Conservation (phyloP, 805 yeast species). For the Ogataea thermomethanolica region DNA sequence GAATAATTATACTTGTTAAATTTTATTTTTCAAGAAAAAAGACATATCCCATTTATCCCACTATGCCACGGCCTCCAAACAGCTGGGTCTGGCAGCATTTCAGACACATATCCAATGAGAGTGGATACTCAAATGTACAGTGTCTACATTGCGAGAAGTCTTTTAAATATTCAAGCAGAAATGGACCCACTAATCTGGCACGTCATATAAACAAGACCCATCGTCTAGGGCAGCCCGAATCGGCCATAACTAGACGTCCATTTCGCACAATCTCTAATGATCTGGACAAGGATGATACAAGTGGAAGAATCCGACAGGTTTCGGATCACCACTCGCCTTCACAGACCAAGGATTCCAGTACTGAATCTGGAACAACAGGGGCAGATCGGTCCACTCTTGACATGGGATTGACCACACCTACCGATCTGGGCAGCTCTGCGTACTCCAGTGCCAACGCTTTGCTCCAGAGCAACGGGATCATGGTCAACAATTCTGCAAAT, state of each 20-base stretch:
- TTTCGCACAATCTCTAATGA: constrained; percentile 14
- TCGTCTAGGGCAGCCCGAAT: constrained; percentile 25
- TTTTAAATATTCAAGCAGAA: constrained; percentile 32
- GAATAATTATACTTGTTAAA: background rate
- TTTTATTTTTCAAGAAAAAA: background rate
- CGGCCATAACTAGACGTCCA: constrained; percentile 29
- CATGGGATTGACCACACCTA: constrained; percentile 10
- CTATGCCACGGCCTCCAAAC: constrained; percentile 36
- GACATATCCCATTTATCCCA: constrained; percentile 1
- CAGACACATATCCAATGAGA: constrained; percentile 25
- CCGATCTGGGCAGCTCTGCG: constrained; percentile 11
- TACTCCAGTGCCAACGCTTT: constrained; percentile 11
- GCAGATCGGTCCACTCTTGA: constrained; percentile 10
- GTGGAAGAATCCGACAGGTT: constrained; percentile 1
- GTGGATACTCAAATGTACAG: constrained; percentile 24
- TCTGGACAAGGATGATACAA: background rate
- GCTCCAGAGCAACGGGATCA: constrained; percentile 15
- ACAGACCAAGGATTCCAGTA: constrained; percentile 11
- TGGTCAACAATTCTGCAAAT: constrained; percentile 11
- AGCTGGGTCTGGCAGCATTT: constrained; percentile 37
- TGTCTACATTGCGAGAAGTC: constrained; percentile 30
- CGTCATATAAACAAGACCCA: constrained; percentile 32
- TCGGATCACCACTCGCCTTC: constrained; percentile 4
- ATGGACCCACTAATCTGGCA: constrained; percentile 35
- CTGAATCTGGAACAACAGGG: constrained; percentile 12